Percentiles rank a stretch among this genome's conserved stretches.
These are phyloP conservation scores for Litchi chinensis DNA, from an alignment of 345 rosid species.

Conservation along the genomic window DNA sequence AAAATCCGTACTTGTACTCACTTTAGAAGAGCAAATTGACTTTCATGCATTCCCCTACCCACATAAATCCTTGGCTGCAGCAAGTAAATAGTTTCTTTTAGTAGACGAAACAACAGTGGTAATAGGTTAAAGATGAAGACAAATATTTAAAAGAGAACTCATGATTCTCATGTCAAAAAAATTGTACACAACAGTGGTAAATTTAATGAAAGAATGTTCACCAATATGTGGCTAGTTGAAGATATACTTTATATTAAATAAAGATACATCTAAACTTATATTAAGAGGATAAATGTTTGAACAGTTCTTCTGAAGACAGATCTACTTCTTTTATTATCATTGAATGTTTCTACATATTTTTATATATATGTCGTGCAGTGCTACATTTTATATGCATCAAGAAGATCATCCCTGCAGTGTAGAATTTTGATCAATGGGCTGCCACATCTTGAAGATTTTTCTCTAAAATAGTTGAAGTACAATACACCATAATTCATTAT, in stretches of 20 bases:
- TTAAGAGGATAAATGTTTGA: slow-evolving; percentile 10
- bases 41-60: slow-evolving; percentile 99
- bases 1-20: slow-evolving; percentile 43
- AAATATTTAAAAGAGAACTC: neutral
- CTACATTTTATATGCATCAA: neutral
- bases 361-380: neutral
- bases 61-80: slow-evolving; percentile 90
- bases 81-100: slow-evolving; percentile 28
- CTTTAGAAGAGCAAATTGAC: slow-evolving; percentile 89
- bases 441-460: neutral
- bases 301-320: neutral
- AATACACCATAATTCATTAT: neutral
- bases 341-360: neutral
- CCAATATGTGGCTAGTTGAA: neutral
- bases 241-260: neutral
- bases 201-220: neutral
- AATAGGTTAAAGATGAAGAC: slow-evolving; percentile 4
- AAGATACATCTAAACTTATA: neutral
- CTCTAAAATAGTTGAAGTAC: neutral
- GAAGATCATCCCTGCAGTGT: neutral
- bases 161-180: neutral
- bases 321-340: neutral
- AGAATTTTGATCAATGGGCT: neutral
- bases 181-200: neutral
- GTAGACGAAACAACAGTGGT: slow-evolving; percentile 18